Evolutionary conservation across 1,284 basidiomycete species (phyloP), one percentile per base, ranked within the genome.

Genomic region (Stygiomarasmius scandens): DNA sequence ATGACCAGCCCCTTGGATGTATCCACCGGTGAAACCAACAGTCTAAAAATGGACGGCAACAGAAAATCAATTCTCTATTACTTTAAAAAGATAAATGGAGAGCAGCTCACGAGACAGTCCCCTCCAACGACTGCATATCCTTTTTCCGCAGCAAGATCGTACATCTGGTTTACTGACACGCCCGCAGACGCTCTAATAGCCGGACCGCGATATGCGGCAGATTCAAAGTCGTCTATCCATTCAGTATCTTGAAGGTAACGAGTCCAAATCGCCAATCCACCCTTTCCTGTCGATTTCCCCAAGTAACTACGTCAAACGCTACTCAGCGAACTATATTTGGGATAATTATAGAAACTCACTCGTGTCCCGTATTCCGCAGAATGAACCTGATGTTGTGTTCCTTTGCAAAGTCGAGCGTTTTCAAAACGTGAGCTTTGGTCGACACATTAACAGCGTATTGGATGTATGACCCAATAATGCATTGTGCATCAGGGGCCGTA

Each of bases 21-120:
- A 69, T 19, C 67, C 67, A 19, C 67, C 67, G 1, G 63, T 65
- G 41, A 67, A 62, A 4, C 66, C 66, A 9, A 67, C 63, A 25
- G 64, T 58, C 67, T 69, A 38, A 19, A 5, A 25, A n/a, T 41
- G 38, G 38, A 16, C 5, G 16, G 12, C 29, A 32, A 32, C 29
- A 12, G 29, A 32, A 32, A 12, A 32, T 32, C 29, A 32, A 12
- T 32, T 6, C 12, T 32, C 29, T 12, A 12, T 32, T 32, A 12
- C 29, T 32, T 5, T 12, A 32, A 9, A 41, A 9, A 16, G 11
- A 41, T 16, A 20, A 16, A 32, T 25, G 46, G 25, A 50, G 38
- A 55, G 38, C 29, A 32, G 12, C 67, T 16, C 55, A 69, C 67
- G 8, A 64, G 65, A 50, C 66, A 66, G 54, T 67, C 66, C n/a